phyloP scores from a whole-genome alignment of 73 alveolate genomes.

The Paramecium tetraurelia region DNA sequence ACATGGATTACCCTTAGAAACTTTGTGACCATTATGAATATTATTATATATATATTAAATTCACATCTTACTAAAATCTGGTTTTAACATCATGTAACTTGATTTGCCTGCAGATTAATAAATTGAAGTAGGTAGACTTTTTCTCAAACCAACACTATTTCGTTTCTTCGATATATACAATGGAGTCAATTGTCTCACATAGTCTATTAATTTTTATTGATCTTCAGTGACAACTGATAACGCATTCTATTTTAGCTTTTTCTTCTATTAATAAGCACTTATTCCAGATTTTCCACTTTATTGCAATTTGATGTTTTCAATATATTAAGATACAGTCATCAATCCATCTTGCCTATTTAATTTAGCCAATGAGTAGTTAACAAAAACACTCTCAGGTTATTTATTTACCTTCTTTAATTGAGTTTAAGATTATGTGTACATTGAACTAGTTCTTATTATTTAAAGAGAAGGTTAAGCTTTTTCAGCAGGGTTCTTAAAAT shows the following conservation, averaged over 20 bases:
- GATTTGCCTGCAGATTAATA: background rate
- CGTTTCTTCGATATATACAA: background rate
- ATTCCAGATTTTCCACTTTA: background rate
- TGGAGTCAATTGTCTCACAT: slow-evolving; percentile 16
- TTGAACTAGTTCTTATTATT: background rate
- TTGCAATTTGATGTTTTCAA: background rate
- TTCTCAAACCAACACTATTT: background rate
- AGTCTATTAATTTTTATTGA: background rate
- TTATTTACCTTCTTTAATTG: background rate
- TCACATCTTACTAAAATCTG: background rate
- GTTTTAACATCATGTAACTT: background rate
- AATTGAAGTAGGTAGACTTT: background rate
- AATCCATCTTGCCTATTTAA: background rate
- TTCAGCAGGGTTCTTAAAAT: background rate
- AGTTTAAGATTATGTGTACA: background rate
- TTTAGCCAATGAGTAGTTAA: slow-evolving; percentile 30
- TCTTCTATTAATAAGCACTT: background rate
- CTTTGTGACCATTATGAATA: background rate
- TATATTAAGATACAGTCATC: background rate
- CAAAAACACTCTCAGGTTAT: background rate
- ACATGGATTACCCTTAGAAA: background rate
- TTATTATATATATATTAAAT: background rate
- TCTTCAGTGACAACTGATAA: slow-evolving; percentile 14
- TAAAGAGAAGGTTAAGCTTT: background rate
- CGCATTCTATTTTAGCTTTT: background rate